A percentile compares a stretch with the other conserved stretches of the same genome.
Conservation (phyloP, 2,329 filamentous ascomycete species). For the Colletotrichum noveboracense region DNA sequence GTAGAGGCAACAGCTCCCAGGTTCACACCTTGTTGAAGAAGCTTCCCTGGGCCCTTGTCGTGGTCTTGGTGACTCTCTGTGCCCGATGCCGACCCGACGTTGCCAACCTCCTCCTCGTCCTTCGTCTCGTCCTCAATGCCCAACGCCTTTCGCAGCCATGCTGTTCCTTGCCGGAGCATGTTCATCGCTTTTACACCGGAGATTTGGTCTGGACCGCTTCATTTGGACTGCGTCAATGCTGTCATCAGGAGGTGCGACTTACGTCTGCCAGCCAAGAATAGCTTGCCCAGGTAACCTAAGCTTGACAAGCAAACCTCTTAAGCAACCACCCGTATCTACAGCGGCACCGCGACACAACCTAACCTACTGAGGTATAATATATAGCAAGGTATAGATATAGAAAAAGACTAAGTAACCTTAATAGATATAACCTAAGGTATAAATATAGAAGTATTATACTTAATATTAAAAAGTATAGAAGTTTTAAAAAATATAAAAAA, state of each 20-base stretch:
- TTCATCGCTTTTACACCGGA: conserved; percentile 18
- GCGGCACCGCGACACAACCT: neutral
- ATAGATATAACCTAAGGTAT: no score
- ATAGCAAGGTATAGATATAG: no score
- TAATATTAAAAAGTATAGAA: no score
- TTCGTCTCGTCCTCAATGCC: conserved; percentile 8
- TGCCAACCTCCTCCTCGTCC: conserved; percentile 4
- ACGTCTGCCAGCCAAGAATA: neutral
- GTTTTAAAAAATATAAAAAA: no score
- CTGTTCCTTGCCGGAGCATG: conserved; percentile 1
- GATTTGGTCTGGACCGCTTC: conserved; percentile 5
- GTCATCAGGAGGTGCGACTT: neutral
- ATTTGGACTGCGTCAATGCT: conserved; percentile 9
- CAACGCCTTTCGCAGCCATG: neutral
- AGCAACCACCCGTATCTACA: neutral
- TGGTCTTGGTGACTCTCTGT: neutral
- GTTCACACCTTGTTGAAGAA: conserved; percentile 3
- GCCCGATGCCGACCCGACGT: conserved; percentile 5
- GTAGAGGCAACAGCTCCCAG: conserved; percentile 4
- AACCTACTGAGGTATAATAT: neutral
- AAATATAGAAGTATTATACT: no score
- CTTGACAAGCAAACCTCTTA: neutral
- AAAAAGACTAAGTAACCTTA: no score
- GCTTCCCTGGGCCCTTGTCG: conserved; percentile 9
- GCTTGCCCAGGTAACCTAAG: neutral